Evolutionary conservation across 1,284 basidiomycete species (phyloP), one percentile per base, ranked within the genome.

Genomic region (Cystobasidium slooffiae): DNA sequence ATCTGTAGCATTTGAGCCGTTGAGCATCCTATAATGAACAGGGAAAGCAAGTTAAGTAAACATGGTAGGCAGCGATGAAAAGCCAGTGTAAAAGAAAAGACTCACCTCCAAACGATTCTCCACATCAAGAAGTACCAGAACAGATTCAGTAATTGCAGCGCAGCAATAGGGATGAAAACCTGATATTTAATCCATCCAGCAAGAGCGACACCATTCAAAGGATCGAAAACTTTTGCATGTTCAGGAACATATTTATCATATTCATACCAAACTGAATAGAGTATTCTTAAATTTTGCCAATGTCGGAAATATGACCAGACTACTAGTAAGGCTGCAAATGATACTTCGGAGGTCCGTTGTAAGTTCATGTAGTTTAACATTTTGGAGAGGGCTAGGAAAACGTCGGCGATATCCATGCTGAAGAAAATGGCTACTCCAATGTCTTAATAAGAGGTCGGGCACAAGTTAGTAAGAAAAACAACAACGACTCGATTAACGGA

Each of bases 261-360:
- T 80, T 99, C 88, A 44, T 81, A 85, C 89, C 89, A 95, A 0
- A 97, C 91, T 0, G 93, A 94, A 85, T 87, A 91, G 39, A 99
- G 86, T 24, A 99, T 97, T 65, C 86, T 84, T 53, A 96, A 82
- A 82, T 97, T 98, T 44, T 97, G 85, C 82, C 91, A 97, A 82
- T 97, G 95, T 0, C 97, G 91, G 87, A 97, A 94, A 83, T 99
- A 99, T 90, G 90, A 89, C 94, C 95, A 97, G 8, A 91, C 83
- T 55, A 80, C 81, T 65, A 94, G 84, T 81, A 97, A 93, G 58
- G 87, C 78, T 0, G 84, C 85, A 79, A 94, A 97, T 4, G 87
- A 80, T 46, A 87, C 83, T 1, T 87, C 83, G 77, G 94, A 93
- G 10, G 88, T 84, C 3, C 78, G 78, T 49, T 81, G 77, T 37